Percentiles rank a stretch among this genome's conserved stretches.
phyloP scores from a whole-genome alignment of 2,329 filamentous ascomycete species.

The Zalaria sp. region DNA sequence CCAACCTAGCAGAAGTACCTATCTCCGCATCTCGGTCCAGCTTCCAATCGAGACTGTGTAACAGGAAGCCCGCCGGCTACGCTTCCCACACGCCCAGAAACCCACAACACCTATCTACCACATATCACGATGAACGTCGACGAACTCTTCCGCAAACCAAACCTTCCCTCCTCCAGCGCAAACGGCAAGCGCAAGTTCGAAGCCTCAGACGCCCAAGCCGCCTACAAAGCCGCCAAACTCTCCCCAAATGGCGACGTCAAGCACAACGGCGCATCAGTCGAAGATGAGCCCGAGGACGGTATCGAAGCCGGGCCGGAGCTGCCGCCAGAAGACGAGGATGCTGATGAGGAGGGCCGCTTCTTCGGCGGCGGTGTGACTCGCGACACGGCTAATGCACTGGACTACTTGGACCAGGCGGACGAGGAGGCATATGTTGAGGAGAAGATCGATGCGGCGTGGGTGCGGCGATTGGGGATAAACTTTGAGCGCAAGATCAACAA shows the following conservation, averaged over 20 bases:
- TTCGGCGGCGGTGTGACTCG: slow-evolving; percentile 83
- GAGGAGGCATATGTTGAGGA: slow-evolving; percentile 45
- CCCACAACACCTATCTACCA: too few relatives aligned
- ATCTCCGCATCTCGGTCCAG: too few relatives aligned
- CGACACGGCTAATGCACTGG: slow-evolving; percentile 68
- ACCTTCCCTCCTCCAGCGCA: slow-evolving; percentile 19
- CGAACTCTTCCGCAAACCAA: slow-evolving; percentile 47
- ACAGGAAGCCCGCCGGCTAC: too few relatives aligned
- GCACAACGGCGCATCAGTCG: slow-evolving; percentile 31
- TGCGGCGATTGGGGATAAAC: slow-evolving; percentile 64
- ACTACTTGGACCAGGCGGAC: slow-evolving; percentile 67
- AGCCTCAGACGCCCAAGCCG: slow-evolving; percentile 37
- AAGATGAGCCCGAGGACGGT: slow-evolving; percentile 28
- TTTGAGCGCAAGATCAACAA: slow-evolving; percentile 86
- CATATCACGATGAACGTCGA: slow-evolving; percentile 43
- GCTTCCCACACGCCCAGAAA: too few relatives aligned
- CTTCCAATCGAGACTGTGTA: too few relatives aligned
- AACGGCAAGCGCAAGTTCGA: slow-evolving; percentile 45
- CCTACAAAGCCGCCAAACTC: slow-evolving; percentile 47
- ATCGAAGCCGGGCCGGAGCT: slow-evolving; percentile 20
- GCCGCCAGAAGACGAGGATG: slow-evolving; percentile 29
- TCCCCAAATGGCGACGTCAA: slow-evolving; percentile 35
- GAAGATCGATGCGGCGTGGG: slow-evolving; percentile 71
- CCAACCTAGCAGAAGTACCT: too few relatives aligned
- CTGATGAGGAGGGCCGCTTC: slow-evolving; percentile 85